Conservation (phyloP, 1,139 yeast species). For the Candida pseudoviswanathii region DNA sequence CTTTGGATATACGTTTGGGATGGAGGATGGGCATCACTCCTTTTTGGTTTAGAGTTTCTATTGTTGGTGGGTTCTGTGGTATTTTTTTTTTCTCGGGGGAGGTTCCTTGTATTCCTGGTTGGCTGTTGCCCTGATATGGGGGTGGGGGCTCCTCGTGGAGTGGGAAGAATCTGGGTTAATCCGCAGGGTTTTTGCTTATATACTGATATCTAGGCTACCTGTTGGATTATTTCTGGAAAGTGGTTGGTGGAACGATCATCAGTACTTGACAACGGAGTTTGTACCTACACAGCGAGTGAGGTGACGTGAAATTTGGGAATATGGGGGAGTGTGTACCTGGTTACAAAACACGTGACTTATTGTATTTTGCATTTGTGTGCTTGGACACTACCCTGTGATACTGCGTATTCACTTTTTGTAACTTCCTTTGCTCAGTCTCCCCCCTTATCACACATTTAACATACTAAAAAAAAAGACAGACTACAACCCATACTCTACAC, state of each 20-base stretch:
- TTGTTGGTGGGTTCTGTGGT: neutral
- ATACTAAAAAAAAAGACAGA: slow-evolving; percentile 1
- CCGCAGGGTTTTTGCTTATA: no score
- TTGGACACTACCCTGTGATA: neutral
- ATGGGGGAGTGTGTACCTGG: no score
- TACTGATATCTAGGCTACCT: no score
- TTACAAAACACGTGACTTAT: slow-evolving; percentile 1
- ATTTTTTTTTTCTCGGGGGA: neutral
- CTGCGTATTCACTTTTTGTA: slow-evolving; percentile 1
- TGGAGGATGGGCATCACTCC: neutral
- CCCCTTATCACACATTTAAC: slow-evolving; percentile 3
- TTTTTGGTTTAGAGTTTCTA: neutral
- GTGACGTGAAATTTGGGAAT: no score
- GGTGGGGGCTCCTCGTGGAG: no score
- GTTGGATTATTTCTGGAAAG: no score
- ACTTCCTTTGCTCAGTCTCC: neutral
- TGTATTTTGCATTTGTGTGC: neutral
- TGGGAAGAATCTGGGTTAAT: no score
- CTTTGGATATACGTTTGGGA: neutral
- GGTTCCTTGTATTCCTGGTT: no score
- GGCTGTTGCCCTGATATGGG: no score
- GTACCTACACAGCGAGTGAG: no score
- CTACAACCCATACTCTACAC: neutral
- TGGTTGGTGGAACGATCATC: no score
- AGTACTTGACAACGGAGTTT: no score